These are phyloP conservation scores for Clarireedia homoeocarpa DNA, from an alignment of 2,329 filamentous ascomycete species.

Conservation along the genomic window DNA sequence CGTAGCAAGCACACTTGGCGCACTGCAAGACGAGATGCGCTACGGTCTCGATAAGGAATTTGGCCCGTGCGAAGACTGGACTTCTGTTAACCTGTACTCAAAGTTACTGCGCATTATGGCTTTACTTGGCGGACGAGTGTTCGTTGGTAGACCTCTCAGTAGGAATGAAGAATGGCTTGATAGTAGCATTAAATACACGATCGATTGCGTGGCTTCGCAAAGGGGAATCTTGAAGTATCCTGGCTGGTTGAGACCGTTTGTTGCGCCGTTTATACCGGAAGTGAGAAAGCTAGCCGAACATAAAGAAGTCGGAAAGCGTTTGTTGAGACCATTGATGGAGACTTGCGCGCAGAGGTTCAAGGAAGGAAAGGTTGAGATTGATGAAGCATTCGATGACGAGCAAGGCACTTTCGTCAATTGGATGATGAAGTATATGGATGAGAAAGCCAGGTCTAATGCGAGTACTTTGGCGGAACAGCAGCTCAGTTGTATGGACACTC, in stretches of 20 bases:
- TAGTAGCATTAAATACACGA: not conserved
- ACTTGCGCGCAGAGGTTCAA: not conserved
- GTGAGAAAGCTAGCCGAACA: not conserved
- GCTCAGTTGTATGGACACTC: not conserved
- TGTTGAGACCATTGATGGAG: not conserved
- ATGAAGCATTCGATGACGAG: not conserved
- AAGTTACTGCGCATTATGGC: not conserved
- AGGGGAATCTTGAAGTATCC: not conserved
- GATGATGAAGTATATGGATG: slow-evolving; percentile 2
- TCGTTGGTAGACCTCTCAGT: not conserved
- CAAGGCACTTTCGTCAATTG: not conserved
- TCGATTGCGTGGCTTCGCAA: not conserved
- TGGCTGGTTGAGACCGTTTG: not conserved
- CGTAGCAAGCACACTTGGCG: slow-evolving; percentile 13
- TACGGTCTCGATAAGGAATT: slow-evolving; percentile 20
- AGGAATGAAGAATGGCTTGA: slow-evolving; percentile 2
- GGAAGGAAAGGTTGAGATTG: not conserved
- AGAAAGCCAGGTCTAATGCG: not conserved
- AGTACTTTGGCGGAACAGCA: not conserved
- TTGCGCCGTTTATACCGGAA: not conserved
- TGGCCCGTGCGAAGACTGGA: slow-evolving; percentile 21
- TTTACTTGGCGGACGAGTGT: slow-evolving; percentile 1
- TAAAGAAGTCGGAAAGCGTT: not conserved
- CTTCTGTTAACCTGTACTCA: not conserved
- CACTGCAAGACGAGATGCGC: slow-evolving; percentile 22